Base-by-base conservation (phyloP, 306 rosid genomes). In the Trichosanthes cucumerina region DNA sequence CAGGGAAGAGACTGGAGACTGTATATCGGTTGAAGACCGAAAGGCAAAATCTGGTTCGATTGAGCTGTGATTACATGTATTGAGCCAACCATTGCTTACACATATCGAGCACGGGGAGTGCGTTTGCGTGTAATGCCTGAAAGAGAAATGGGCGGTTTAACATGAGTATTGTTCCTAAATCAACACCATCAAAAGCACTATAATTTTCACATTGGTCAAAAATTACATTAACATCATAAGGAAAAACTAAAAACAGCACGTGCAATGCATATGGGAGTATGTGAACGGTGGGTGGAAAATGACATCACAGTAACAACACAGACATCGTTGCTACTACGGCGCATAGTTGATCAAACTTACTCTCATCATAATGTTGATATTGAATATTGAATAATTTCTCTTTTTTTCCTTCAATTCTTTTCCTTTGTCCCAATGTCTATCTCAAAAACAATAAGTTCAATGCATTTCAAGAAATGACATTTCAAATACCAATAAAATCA, bases 11-110 rank as follows among this genome's bases (percentile, higher is more conserved):
- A 58, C 76, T 0, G 6, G 69, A 43, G 81, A 49, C 58, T 75
- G 78, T 76, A 44, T 60, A 77, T 64, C 52, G 76, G 84, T 49
- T 76, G 49, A 76, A 82, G 82, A 65, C 69, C 43, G 43, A 44
- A 36, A 54, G 60, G 79, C 69, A 58, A 41, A 54, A 46, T 28
- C 34, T 65, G 71, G 71, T 70, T 72, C 79, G 31, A 76, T 81
- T 76, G 77, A 79, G 24, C 59, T 44, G 44, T 44, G 44, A 56
- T 84, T 88, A 95, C 98, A 95, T 92, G 86, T 89, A 90, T 84
- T 90, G 96, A 80, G 97, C 96, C 90, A 95, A 84, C 98, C 98
- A 95, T 76, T 95, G 98, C 86, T 95, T 95, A 85, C 98, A 95
- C 97, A 95, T 92, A 83, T 95, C 98, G 71, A 95, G 96, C 82